Evolutionary conservation across 768 basidiomycete genomes (phyloP).

Genomic region (Termitomyces sp.): DNA sequence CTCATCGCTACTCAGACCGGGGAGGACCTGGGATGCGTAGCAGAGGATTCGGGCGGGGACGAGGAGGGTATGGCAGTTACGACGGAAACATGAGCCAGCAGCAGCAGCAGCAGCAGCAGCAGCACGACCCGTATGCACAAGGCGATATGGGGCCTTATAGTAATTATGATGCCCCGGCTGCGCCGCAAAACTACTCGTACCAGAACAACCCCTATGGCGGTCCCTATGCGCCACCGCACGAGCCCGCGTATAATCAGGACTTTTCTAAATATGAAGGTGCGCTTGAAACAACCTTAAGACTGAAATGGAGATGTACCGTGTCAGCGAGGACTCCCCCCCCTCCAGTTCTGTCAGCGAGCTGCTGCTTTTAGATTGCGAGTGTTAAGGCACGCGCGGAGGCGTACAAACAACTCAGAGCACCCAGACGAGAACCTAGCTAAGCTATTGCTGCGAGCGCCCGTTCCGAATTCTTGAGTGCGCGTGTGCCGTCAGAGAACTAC

Average conservation of each 20-base stretch:
- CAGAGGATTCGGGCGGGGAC: slow-evolving; percentile 45
- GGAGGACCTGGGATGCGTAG: slow-evolving; percentile 47
- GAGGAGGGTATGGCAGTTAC: slow-evolving; percentile 48
- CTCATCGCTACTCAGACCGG: slow-evolving; percentile 53
- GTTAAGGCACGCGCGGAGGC: slow-evolving; percentile 45
- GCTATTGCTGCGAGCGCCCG: slow-evolving; percentile 40
- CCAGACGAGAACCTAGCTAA: slow-evolving; percentile 33
- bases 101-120: slow-evolving; percentile 43
- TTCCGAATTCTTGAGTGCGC: slow-evolving; percentile 20
- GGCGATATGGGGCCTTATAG: slow-evolving; percentile 62
- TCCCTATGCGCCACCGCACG: slow-evolving; percentile 43
- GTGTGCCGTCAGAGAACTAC: slow-evolving; percentile 20
- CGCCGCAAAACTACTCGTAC: slow-evolving; percentile 60
- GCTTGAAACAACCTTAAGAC: slow-evolving; percentile 61
- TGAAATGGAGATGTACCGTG: slow-evolving; percentile 32
- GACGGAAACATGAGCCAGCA: slow-evolving; percentile 46
- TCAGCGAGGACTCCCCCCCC: too few relatives aligned
- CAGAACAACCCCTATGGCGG: slow-evolving; percentile 62
- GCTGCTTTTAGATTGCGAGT: slow-evolving; percentile 30
- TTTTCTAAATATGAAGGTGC: slow-evolving; percentile 78
- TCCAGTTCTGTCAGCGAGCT: too few relatives aligned
- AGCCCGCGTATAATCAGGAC: slow-evolving; percentile 52
- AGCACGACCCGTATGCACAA: slow-evolving; percentile 47
- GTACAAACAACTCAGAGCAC: slow-evolving; percentile 24
- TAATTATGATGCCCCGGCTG: slow-evolving; percentile 49